These are phyloP conservation scores for Avicennia marina DNA, from an alignment of 257 asterid genomes.

Conservation along the genomic window DNA sequence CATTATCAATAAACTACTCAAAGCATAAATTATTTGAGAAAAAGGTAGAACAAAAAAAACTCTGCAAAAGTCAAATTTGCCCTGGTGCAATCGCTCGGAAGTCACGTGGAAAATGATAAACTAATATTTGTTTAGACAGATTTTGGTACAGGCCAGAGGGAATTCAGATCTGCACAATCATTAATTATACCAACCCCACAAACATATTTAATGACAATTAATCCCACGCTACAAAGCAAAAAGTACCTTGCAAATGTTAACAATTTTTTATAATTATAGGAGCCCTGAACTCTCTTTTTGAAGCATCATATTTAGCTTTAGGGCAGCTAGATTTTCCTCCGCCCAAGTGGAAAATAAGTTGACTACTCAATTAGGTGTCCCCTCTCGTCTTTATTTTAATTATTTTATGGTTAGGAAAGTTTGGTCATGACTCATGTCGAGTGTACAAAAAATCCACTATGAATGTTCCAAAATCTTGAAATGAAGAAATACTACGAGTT, in stretches of 20 bases:
- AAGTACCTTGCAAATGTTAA: too few species aligned
- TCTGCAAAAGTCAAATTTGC: slow-evolving; percentile 8
- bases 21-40: not conserved
- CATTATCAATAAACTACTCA: not conserved
- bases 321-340: not conserved
- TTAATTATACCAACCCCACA: too few species aligned
- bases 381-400: not conserved
- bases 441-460: not conserved
- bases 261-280: too few species aligned
- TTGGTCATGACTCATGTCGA: too few species aligned
- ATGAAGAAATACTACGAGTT: too few species aligned
- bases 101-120: not conserved
- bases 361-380: not conserved
- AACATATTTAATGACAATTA: too few species aligned
- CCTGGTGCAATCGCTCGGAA: not conserved
- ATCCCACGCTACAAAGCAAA: too few species aligned
- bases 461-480: not conserved
- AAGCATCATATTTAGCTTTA: too few species aligned
- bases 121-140: not conserved
- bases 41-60: not conserved
- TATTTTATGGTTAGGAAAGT: not conserved
- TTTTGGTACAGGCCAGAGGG: too few species aligned
- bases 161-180: too few species aligned
- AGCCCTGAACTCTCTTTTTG: too few species aligned
- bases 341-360: slow-evolving; percentile 13